These are phyloP conservation scores for Teratosphaeria pseudoeucalypti DNA, from an alignment of 2,329 filamentous ascomycete species.

Conservation along the genomic window DNA sequence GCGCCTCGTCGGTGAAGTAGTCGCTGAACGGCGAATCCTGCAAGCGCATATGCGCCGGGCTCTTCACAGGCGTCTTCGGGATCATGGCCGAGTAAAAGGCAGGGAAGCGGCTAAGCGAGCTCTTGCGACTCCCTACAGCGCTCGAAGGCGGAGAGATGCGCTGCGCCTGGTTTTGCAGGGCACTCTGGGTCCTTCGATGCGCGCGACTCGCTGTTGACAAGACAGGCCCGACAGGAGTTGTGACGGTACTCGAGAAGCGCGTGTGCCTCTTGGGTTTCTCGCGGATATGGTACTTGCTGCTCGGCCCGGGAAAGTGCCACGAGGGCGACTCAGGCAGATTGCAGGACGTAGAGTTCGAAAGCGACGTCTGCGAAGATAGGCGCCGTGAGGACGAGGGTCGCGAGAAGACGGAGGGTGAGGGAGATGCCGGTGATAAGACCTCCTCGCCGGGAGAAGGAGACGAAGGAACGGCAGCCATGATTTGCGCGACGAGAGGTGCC, in stretches of 20 bases:
- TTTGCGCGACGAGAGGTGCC: background rate
- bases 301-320: constrained; percentile 25
- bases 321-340: background rate
- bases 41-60: constrained; percentile 4
- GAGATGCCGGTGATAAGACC: background rate
- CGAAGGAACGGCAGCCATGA: background rate
- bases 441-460: background rate
- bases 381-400: background rate
- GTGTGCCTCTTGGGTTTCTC: constrained; percentile 9
- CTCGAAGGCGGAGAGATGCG: background rate
- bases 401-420: background rate
- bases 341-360: background rate
- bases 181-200: constrained; percentile 17
- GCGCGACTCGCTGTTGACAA: constrained; percentile 20
- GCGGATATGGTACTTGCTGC: constrained; percentile 21
- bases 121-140: background rate
- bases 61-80: background rate
- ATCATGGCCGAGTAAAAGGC: background rate
- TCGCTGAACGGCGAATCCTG: constrained; percentile 31
- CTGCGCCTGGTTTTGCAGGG: background rate
- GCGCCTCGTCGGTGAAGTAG: constrained; percentile 30
- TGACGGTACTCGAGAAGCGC: constrained; percentile 14
- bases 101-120: constrained; percentile 1
- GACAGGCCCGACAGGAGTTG: constrained; percentile 13
- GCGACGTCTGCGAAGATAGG: background rate